Evolutionary conservation across 2,329 filamentous ascomycete genomes (phyloP).

Genomic region (Neurospora crassa): DNA sequence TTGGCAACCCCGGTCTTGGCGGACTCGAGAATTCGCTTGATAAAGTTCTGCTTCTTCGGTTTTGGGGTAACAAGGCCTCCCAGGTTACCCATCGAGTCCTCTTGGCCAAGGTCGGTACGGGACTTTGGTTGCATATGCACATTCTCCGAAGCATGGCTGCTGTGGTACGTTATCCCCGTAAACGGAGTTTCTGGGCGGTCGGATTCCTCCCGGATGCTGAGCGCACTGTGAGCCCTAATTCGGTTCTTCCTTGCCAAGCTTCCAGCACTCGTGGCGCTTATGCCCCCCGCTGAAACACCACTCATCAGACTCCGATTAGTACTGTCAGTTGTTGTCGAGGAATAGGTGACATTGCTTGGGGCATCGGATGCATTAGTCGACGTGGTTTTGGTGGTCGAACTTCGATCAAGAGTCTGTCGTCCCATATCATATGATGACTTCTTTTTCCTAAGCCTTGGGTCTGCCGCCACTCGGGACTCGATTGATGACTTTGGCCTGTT

Average conservation of each 20-base stretch:
- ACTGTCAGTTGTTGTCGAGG: slow-evolving; percentile 61
- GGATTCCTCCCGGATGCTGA: slow-evolving; percentile 49
- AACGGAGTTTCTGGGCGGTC: slow-evolving; percentile 55
- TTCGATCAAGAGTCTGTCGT: slow-evolving; percentile 60
- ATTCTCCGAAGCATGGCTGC: slow-evolving; percentile 64
- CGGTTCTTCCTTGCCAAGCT: slow-evolving; percentile 74
- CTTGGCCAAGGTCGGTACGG: slow-evolving; percentile 49
- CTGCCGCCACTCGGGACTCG: slow-evolving; percentile 30
- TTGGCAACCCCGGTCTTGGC: slow-evolving; percentile 91
- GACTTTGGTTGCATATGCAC: slow-evolving; percentile 46
- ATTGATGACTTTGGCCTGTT: slow-evolving; percentile 51
- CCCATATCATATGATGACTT: slow-evolving; percentile 75
- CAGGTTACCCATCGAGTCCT: slow-evolving; percentile 58
- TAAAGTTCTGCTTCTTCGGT: slow-evolving; percentile 77
- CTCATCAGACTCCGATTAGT: slow-evolving; percentile 90
- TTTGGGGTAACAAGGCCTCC: slow-evolving; percentile 72
- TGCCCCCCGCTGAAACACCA: slow-evolving; percentile 77
- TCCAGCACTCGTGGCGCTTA: slow-evolving; percentile 91
- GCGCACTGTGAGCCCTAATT: slow-evolving; percentile 51
- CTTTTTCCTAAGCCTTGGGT: slow-evolving; percentile 46
- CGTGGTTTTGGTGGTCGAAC: slow-evolving; percentile 81
- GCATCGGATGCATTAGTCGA: slow-evolving; percentile 69
- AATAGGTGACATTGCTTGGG: slow-evolving; percentile 56
- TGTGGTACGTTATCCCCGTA: slow-evolving; percentile 81
- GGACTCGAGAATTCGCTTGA: slow-evolving; percentile 90